Conservation (phyloP, 441 rosid species). For the Codiaeum variegatum region DNA sequence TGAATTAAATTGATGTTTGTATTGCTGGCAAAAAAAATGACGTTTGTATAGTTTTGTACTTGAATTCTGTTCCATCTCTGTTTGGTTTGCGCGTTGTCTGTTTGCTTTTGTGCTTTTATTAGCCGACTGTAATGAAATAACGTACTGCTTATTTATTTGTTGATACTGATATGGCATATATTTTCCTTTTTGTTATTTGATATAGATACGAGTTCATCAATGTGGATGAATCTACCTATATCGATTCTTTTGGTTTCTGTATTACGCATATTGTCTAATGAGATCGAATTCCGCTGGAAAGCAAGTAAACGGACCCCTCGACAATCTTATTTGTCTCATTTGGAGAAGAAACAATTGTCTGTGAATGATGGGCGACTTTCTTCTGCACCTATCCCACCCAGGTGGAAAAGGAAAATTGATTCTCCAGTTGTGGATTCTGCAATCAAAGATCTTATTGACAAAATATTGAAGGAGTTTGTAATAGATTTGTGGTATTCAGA, state of each 20-base stretch:
- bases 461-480: conserved; percentile 83
- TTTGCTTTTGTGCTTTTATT: too few species aligned
- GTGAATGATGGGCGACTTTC: conserved; percentile 71
- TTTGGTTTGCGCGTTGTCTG: background rate
- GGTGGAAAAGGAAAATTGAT: conserved; percentile 87
- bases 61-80: background rate
- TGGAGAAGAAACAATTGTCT: conserved; percentile 72
- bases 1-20: background rate
- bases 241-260: conserved; percentile 53
- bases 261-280: conserved; percentile 47
- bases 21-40: background rate
- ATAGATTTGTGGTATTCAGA: conserved; percentile 84
- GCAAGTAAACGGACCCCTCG: conserved; percentile 19
- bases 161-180: background rate
- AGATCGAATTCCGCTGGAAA: conserved; percentile 85
- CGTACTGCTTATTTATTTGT: background rate
- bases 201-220: conserved; percentile 88
- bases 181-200: background rate
- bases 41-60: background rate
- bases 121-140: too few species aligned
- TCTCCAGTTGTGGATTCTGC: conserved; percentile 87
- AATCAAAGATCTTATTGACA: conserved; percentile 61
- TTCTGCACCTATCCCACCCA: conserved; percentile 41
- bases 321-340: conserved; percentile 46
- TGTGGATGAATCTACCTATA: conserved; percentile 94